Conservation (phyloP, 176 grass and related monocot genomes). For the Oryza longistaminata region DNA sequence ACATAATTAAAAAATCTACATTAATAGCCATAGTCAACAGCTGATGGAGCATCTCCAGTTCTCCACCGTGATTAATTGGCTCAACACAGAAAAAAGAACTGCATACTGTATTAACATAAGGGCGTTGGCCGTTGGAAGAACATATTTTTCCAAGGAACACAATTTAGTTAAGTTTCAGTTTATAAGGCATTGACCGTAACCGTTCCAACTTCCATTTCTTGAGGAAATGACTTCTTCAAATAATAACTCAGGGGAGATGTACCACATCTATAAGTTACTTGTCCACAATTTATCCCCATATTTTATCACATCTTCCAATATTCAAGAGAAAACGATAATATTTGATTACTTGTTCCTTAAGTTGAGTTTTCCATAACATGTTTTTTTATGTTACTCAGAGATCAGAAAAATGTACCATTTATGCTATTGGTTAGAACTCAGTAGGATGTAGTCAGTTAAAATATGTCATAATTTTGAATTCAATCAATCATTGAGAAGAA, state of each 20-base stretch:
- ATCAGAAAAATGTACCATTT: neutral
- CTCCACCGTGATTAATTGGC: constrained; percentile 14
- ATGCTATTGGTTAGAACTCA: neutral
- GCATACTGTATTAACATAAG: neutral
- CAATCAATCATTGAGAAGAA: neutral
- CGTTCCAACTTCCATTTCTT: constrained; percentile 19
- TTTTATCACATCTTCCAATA: neutral
- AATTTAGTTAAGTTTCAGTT: neutral
- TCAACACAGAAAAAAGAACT: neutral
- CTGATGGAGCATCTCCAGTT: neutral
- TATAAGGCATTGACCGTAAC: constrained; percentile 26
- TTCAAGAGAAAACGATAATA: constrained; percentile 7
- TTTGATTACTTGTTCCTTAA: constrained; percentile 5
- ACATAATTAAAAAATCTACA: neutral
- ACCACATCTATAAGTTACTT: neutral
- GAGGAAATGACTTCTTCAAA: neutral
- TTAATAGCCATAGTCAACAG: constrained; percentile 20
- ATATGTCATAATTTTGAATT: constrained; percentile 14
- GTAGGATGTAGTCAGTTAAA: neutral
- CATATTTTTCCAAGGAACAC: neutral
- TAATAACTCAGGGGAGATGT: neutral
- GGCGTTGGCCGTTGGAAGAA: neutral
- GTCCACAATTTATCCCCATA: constrained; percentile 12
- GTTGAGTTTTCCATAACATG: neutral
- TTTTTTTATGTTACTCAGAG: neutral